Base-by-base conservation (phyloP, 2,329 filamentous ascomycete species). In the Rhytidhysteron rufulum region DNA sequence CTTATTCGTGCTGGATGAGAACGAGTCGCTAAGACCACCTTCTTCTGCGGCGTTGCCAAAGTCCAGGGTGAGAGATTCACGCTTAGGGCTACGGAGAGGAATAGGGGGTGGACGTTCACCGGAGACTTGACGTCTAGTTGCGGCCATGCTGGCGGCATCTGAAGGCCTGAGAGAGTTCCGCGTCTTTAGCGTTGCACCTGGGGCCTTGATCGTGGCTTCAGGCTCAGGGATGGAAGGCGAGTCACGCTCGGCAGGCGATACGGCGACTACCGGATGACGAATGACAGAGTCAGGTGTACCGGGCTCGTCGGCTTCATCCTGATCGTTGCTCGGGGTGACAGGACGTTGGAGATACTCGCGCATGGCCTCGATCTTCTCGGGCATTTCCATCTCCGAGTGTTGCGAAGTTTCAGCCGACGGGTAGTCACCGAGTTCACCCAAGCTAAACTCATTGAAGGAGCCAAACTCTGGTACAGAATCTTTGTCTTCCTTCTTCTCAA, bases 201-300 rank as follows among this genome's bases (percentile, higher is more conserved):
- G 83, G 7, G 89, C 86, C 63, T 91, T 93, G 68, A 97, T 90
- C 0, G 91, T 96, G 4, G 91, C 88, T 34, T 88, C 71, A 34
- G 82, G 80, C 54, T 95, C 89, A 2, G 91, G 89, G 42, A 97
- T 80, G 25, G 74, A 74, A 2, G 82, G 80, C 0, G 80, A 79
- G 33, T 80, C 74, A 13, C 70, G 61, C 6, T 51, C 65, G 49
- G 60, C 54, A 15, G 55, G 51, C 7, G 24, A 27, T n/a, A n/a
- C n/a, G n/a, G 58, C 54, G 31, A 58, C 49, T 20, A 87, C 64
- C 2, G 82, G 80, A 55, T 90, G 86, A 46, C 87, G 86, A 48
- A 96, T 91, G 17, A 97, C 90, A 5, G 91, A 97, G 36, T 89
- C 86, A 11, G 91, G 90, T 6, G 88, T 94, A 24, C 81, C 79